phyloP scores from a whole-genome alignment of 805 yeast genomes.

The Candida orba region DNA sequence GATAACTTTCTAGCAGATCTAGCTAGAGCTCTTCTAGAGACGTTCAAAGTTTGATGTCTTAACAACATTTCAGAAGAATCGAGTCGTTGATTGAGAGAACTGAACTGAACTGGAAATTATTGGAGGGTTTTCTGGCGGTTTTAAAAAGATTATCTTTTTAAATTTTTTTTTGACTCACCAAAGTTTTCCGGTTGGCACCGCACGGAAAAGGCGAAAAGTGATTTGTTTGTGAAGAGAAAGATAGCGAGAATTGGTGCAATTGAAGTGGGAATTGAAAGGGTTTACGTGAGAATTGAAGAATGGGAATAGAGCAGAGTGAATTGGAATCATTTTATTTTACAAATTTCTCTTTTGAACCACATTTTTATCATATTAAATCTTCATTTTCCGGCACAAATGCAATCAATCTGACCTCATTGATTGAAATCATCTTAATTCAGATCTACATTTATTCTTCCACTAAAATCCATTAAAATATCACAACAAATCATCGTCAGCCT shows the following conservation, averaged over 20 bases:
- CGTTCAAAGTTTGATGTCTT: slow-evolving; percentile 22
- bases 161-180: no score
- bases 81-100: not conserved
- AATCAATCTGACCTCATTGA: slow-evolving; percentile 9
- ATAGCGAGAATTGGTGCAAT: no score
- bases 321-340: no score
- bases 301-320: no score
- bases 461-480: slow-evolving; percentile 5
- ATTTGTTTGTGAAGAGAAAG: no score
- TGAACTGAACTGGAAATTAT: not conserved
- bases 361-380: not conserved
- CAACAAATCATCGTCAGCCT: slow-evolving; percentile 58
- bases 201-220: not conserved
- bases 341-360: not conserved
- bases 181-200: not conserved
- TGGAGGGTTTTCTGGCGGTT: no score
- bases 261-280: no score
- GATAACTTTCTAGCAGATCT: slow-evolving; percentile 3
- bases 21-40: slow-evolving; percentile 18
- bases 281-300: no score
- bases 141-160: no score
- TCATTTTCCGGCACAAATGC: not conserved
- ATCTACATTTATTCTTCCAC: not conserved
- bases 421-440: not conserved
- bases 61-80: slow-evolving; percentile 14